Evolutionary conservation across 305 asterid genomes (phyloP).

Genomic region (Solanum aculeatissimum): DNA sequence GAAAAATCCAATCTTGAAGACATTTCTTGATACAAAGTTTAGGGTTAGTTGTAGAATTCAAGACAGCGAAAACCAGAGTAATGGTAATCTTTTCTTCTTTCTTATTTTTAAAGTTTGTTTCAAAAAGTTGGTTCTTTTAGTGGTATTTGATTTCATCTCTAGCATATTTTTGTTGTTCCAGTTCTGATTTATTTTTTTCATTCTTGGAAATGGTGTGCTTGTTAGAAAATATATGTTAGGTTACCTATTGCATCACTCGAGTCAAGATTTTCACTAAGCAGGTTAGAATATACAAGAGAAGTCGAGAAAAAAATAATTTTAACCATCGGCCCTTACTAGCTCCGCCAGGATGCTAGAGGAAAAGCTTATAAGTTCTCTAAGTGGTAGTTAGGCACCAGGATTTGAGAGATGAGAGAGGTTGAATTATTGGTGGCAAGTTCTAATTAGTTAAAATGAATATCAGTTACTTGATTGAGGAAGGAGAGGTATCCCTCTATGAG

Average conservation of each 20-base stretch:
- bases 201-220: background rate
- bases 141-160: background rate
- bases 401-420: background rate
- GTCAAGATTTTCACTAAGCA: background rate
- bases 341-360: background rate
- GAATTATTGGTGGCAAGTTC: background rate
- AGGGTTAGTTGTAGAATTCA: conserved; percentile 43
- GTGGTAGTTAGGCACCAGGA: background rate
- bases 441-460: background rate
- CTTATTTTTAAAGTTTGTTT: background rate
- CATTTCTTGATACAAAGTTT: conserved; percentile 14
- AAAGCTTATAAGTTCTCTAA: background rate
- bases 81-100: conserved; percentile 19
- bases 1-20: conserved; percentile 10
- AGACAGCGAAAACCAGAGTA: conserved; percentile 40
- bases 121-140: background rate
- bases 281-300: no score
- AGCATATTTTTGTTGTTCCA: background rate
- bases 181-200: background rate
- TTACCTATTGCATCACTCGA: background rate
- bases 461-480: background rate
- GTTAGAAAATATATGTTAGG: background rate
- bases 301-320: background rate
- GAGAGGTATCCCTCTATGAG: background rate
- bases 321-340: background rate